phyloP scores from a whole-genome alignment of 2,329 filamentous ascomycete species.

The Trichoderma semiorbis region DNA sequence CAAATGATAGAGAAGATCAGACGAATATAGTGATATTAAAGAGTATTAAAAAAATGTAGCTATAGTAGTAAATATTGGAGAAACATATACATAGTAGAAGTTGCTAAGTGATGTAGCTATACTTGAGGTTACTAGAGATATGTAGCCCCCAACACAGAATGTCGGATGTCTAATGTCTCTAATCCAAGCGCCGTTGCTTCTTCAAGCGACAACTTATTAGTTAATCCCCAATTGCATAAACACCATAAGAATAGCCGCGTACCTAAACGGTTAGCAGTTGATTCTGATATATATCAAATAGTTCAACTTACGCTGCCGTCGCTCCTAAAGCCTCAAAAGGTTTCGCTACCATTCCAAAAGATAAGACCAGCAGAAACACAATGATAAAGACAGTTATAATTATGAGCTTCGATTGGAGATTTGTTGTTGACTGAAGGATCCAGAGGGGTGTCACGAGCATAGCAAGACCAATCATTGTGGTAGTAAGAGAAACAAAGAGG shows the following conservation, averaged over 20 bases:
- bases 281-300: not conserved
- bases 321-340: not conserved
- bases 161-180: too few relatives aligned
- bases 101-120: too few relatives aligned
- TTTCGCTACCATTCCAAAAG: not conserved
- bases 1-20: too few relatives aligned
- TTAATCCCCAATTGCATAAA: not conserved
- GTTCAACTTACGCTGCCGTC: not conserved
- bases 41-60: too few relatives aligned
- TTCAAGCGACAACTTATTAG: not conserved
- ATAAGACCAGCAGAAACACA: not conserved
- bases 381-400: not conserved
- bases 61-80: too few relatives aligned
- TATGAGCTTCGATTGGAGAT: not conserved
- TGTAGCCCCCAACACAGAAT: too few relatives aligned
- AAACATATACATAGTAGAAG: too few relatives aligned
- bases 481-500: not conserved
- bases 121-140: too few relatives aligned
- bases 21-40: too few relatives aligned
- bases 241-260: not conserved
- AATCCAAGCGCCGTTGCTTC: not conserved
- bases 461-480: not conserved
- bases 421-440: not conserved
- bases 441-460: not conserved
- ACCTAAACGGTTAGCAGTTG: not conserved